phyloP scores from a whole-genome alignment of 2,329 filamentous ascomycete species.

The Penicillium expansum region DNA sequence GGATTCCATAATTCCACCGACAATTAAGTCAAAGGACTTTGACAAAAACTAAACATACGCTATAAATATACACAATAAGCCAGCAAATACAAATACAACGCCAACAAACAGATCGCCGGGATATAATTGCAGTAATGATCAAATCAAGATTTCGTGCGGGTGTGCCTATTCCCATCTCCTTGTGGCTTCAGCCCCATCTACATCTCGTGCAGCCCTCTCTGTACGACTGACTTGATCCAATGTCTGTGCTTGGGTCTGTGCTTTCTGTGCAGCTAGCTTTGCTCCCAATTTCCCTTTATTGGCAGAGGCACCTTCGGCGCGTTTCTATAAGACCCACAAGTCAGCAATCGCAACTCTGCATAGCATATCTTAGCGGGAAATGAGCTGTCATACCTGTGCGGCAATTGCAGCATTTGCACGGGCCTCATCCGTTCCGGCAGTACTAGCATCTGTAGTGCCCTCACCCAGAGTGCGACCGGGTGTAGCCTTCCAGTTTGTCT shows the following conservation, averaged over 20 bases:
- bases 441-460: constrained; percentile 24
- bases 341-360: background rate
- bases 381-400: constrained; percentile 67
- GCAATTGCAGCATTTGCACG: constrained; percentile 72
- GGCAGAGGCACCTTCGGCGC: constrained; percentile 52
- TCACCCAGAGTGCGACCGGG: constrained; percentile 64
- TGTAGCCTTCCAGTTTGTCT: constrained; percentile 47
- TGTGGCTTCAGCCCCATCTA: constrained; percentile 60
- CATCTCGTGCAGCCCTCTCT: constrained; percentile 64
- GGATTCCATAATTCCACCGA: background rate
- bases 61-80: background rate
- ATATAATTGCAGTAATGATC: background rate
- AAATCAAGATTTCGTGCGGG: background rate
- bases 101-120: background rate
- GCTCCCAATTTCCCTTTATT: constrained; percentile 65
- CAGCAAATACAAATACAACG: background rate
- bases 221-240: constrained; percentile 66
- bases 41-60: too few species aligned
- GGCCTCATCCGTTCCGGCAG: constrained; percentile 52
- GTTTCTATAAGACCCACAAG: constrained; percentile 52
- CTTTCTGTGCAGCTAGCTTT: constrained; percentile 73
- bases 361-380: background rate
- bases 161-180: constrained; percentile 55
- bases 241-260: constrained; percentile 65
- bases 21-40: background rate